These are phyloP conservation scores for Fusarium tuaranense DNA, from an alignment of 2,329 filamentous ascomycete species.

Conservation along the genomic window DNA sequence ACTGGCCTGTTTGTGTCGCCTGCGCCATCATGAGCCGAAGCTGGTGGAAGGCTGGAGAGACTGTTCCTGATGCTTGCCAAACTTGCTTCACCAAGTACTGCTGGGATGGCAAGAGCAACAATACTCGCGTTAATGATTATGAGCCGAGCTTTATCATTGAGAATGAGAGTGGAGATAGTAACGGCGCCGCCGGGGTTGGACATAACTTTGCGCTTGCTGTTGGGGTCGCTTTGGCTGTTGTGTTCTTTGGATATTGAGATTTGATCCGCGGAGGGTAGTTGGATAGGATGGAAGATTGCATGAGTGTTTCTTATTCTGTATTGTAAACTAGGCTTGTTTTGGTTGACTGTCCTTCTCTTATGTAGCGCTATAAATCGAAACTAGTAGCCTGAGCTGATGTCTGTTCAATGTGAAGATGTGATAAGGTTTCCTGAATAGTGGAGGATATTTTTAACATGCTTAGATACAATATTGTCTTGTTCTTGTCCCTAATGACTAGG, in stretches of 20 bases:
- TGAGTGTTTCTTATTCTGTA: neutral
- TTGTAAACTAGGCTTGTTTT: neutral
- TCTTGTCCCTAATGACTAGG: too few species aligned
- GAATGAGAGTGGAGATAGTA: neutral
- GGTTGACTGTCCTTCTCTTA: neutral
- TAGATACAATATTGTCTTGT: neutral
- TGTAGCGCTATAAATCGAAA: neutral
- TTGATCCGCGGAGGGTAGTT: neutral
- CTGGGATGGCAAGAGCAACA: conserved; percentile 77
- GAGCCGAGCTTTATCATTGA: conserved; percentile 4
- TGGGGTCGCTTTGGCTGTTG: neutral
- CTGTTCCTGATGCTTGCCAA: conserved; percentile 74
- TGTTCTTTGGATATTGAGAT: neutral
- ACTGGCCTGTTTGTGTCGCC: conserved; percentile 83
- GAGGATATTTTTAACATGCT: neutral
- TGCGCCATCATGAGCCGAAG: conserved; percentile 83
- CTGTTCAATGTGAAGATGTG: neutral
- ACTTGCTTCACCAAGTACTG: conserved; percentile 84
- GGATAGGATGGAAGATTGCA: neutral
- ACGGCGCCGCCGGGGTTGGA: neutral
- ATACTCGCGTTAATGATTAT: neutral
- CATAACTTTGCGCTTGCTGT: neutral
- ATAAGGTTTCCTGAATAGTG: neutral
- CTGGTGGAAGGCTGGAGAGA: conserved; percentile 72
- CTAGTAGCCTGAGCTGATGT: neutral